Percentiles rank a stretch among this genome's conserved stretches.
Evolutionary conservation across 164 flowering plant genomes (phyloP).

Genomic region (Stephania japonica): DNA sequence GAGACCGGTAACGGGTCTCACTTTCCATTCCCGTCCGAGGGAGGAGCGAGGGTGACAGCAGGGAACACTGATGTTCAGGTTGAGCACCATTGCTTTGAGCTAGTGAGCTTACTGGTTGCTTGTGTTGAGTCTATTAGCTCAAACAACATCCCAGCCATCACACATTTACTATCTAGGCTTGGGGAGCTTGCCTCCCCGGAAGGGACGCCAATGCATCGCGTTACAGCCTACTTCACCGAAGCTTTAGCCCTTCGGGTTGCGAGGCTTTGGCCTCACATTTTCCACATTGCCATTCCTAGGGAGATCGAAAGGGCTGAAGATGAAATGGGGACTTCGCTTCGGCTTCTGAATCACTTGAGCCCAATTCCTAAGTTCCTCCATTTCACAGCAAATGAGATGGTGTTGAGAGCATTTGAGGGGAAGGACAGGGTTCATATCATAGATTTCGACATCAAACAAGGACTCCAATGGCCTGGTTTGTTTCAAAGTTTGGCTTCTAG

Average conservation of each 20-base stretch:
- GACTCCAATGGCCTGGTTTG: constrained; percentile 92
- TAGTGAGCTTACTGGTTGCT: constrained; percentile 54
- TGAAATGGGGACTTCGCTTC: constrained; percentile 49
- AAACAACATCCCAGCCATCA: constrained; percentile 48
- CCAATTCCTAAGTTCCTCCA: constrained; percentile 87
- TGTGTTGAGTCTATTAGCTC: constrained; percentile 70
- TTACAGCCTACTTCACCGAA: constrained; percentile 79
- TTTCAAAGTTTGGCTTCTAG: constrained; percentile 84
- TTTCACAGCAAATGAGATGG: constrained; percentile 84
- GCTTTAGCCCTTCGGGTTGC: constrained; percentile 66
- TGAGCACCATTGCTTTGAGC: constrained; percentile 65
- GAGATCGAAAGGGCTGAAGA: constrained; percentile 58
- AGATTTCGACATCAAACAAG: constrained; percentile 93
- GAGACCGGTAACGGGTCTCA: constrained; percentile 61
- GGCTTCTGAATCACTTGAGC: constrained; percentile 74
- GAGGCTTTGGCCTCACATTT: constrained; percentile 81
- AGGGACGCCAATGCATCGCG: constrained; percentile 56
- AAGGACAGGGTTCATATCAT: constrained; percentile 83
- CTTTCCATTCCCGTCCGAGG: constrained; percentile 31
- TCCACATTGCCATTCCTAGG: constrained; percentile 55
- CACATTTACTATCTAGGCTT: constrained; percentile 51
- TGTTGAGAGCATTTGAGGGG: constrained; percentile 83
- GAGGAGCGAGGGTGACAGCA: constrained; percentile 19
- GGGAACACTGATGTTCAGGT: constrained; percentile 19
- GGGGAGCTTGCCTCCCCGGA: constrained; percentile 86